These are phyloP conservation scores for Liriodendron chinense DNA, from an alignment of 164 flowering plant species.

Conservation along the genomic window DNA sequence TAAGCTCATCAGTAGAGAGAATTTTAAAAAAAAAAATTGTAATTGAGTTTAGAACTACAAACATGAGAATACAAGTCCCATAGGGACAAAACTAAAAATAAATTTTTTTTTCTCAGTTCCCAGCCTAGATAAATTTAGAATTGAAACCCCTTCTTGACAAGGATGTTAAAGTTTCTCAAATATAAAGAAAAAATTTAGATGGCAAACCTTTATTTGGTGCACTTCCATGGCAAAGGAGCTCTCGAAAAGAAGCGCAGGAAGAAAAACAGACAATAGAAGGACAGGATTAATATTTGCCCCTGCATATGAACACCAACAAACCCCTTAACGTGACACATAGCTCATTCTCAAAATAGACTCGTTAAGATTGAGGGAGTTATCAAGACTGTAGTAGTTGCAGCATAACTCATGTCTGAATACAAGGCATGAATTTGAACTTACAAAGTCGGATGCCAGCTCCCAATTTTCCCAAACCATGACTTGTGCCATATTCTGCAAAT, in stretches of 20 bases:
- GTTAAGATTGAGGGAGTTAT: neutral
- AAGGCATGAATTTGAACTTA: conserved; percentile 37
- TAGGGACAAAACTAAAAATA: neutral
- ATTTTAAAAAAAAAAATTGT: too few species aligned
- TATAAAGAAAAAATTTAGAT: neutral
- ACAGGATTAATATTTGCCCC: conserved; percentile 90
- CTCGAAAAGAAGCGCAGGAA: conserved; percentile 95
- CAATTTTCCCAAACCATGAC: conserved; percentile 62
- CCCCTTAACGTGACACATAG: neutral
- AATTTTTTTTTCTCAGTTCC: neutral
- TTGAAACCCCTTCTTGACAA: neutral
- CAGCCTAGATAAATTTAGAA: neutral
- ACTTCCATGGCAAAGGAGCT: conserved; percentile 96
- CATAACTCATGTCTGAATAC: neutral
- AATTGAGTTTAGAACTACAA: neutral
- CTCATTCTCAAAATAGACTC: neutral
- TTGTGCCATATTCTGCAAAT: conserved; percentile 77
- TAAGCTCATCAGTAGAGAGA: too few species aligned
- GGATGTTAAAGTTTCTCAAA: neutral
- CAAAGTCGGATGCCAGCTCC: conserved; percentile 90
- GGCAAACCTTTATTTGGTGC: conserved; percentile 90
- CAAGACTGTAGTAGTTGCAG: neutral
- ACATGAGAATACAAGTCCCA: neutral
- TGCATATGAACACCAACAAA: conserved; percentile 27
- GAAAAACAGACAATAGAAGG: conserved; percentile 87